These are phyloP conservation scores for Wickerhamiella alocasiicola DNA, from an alignment of 805 yeast species.

Conservation along the genomic window DNA sequence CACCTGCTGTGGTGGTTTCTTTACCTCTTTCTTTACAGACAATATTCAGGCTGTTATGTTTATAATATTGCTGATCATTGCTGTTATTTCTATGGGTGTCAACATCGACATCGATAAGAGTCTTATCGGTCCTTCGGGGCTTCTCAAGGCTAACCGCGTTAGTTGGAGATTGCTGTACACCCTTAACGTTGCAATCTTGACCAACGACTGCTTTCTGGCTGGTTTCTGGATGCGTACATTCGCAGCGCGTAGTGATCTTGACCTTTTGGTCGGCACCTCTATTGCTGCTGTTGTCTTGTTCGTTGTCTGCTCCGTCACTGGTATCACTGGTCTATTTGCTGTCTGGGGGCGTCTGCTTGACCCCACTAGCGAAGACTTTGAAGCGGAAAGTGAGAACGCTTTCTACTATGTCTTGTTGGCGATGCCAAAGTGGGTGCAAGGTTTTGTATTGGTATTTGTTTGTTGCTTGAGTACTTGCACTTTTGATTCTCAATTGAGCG, in stretches of 20 bases:
- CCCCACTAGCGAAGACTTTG: conserved; percentile 30
- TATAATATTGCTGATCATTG: conserved; percentile 50
- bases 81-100: conserved; percentile 70
- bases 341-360: conserved; percentile 73
- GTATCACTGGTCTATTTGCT: conserved; percentile 74
- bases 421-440: conserved; percentile 79
- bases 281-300: conserved; percentile 61
- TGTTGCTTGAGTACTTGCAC: conserved; percentile 74
- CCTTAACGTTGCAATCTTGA: conserved; percentile 70
- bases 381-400: conserved; percentile 46
- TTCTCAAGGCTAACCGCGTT: conserved; percentile 51
- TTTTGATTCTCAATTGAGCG: conserved; percentile 79
- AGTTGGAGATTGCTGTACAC: conserved; percentile 89
- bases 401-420: conserved; percentile 57
- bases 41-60: conserved; percentile 72
- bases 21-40: conserved; percentile 78
- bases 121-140: conserved; percentile 49
- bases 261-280: conserved; percentile 60
- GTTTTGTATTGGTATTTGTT: conserved; percentile 64
- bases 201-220: conserved; percentile 80
- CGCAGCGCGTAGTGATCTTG: conserved; percentile 69
- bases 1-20: conserved; percentile 81
- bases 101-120: conserved; percentile 47
- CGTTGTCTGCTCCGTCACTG: conserved; percentile 55
- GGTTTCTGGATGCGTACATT: conserved; percentile 94